phyloP scores from a whole-genome alignment of 345 rosid genomes.

The Durio zibethinus region DNA sequence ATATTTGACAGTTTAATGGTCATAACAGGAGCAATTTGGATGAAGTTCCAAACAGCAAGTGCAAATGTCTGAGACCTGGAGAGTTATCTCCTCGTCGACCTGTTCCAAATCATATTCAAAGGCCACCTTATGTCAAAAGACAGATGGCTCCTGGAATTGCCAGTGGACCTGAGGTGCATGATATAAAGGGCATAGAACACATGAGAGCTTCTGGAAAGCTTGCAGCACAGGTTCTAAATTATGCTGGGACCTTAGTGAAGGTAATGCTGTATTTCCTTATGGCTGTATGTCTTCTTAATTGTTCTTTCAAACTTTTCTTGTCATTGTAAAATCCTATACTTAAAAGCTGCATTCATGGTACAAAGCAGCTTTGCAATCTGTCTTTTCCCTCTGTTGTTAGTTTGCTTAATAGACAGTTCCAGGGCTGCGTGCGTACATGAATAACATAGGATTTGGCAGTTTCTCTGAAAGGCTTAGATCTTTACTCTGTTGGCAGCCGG shows the following conservation, averaged over 20 bases:
- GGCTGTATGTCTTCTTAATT: neutral
- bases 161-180: constrained; percentile 73
- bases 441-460: neutral
- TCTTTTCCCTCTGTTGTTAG: neutral
- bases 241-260: constrained; percentile 84
- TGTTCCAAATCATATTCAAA: constrained; percentile 65
- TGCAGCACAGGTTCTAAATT: constrained; percentile 78
- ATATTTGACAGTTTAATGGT: constrained; percentile 12
- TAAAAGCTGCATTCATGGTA: neutral
- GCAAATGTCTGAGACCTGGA: constrained; percentile 64
- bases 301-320: neutral
- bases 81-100: constrained; percentile 63
- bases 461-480: constrained; percentile 20
- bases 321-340: neutral
- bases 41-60: constrained; percentile 40
- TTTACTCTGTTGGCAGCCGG: constrained; percentile 67
- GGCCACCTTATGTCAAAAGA: constrained; percentile 68
- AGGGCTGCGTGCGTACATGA: neutral
- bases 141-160: constrained; percentile 58
- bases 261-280: constrained; percentile 28
- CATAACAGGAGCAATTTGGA: constrained; percentile 46
- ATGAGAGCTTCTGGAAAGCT: constrained; percentile 93
- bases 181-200: constrained; percentile 62
- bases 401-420: neutral
- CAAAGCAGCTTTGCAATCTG: neutral